Percentiles rank a stretch among this genome's conserved stretches.
phyloP scores from a whole-genome alignment of 192 early-diverging fungal genomes.

The Backusella tarrabulga region DNA sequence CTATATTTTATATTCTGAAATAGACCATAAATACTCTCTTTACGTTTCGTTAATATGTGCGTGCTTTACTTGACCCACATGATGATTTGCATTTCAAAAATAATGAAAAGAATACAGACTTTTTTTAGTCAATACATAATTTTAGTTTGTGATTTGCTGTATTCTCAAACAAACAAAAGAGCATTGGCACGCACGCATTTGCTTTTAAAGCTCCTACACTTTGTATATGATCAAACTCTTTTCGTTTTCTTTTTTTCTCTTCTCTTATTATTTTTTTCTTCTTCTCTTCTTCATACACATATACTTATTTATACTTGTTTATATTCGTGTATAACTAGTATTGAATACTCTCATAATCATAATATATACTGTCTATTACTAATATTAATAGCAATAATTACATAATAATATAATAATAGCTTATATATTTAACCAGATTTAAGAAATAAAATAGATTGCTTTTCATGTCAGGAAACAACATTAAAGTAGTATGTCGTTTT shows the following conservation, averaged over 20 bases:
- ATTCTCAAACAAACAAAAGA: not conserved
- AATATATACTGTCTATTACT: not conserved
- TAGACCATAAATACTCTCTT: not conserved
- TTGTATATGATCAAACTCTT: not conserved
- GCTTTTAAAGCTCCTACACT: not conserved
- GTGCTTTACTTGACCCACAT: not conserved
- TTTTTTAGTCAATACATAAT: not conserved
- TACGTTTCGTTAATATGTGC: not conserved
- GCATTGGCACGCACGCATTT: not conserved
- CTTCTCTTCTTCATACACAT: not conserved
- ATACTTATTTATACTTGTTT: not conserved
- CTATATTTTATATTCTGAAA: not conserved
- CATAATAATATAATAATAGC: not conserved
- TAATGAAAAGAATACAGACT: not conserved
- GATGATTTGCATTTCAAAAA: constrained; percentile 4
- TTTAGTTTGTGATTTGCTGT: not conserved
- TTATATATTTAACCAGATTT: not conserved
- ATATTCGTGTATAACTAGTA: not conserved
- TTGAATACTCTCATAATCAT: not conserved
- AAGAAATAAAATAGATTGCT: not conserved
- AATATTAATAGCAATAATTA: not conserved
- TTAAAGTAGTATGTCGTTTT: constrained; percentile 97
- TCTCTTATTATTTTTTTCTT: not conserved
- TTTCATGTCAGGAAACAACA: constrained; percentile 75
- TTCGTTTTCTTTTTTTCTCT: not conserved